Percentiles rank a stretch among this genome's conserved stretches.
Conservation (phyloP, 2,329 filamentous ascomycete genomes). For the Exutisphaerella laricina region DNA sequence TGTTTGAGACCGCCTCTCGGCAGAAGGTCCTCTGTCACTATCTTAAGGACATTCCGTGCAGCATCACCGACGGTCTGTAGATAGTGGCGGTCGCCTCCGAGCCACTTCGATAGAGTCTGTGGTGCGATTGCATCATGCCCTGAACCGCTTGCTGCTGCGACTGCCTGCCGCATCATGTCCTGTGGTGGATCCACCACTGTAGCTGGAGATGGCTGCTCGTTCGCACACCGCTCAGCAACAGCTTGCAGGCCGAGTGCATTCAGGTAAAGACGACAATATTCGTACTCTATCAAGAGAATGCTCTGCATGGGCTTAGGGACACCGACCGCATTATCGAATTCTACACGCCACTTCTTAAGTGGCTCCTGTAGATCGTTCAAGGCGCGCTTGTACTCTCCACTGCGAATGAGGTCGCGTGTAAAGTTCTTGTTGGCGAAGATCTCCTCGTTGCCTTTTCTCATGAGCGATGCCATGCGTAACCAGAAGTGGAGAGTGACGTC, state of each 20-base stretch:
- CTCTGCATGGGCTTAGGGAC: constrained; percentile 58
- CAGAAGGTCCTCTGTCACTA: constrained; percentile 69
- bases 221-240: constrained; percentile 87
- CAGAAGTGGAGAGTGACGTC: constrained; percentile 72
- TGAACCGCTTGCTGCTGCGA: constrained; percentile 30
- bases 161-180: constrained; percentile 29
- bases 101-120: constrained; percentile 44
- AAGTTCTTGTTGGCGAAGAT: constrained; percentile 83
- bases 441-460: constrained; percentile 83
- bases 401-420: constrained; percentile 83
- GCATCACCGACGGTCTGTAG: constrained; percentile 69
- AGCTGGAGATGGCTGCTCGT: constrained; percentile 51
- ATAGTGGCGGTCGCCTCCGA: constrained; percentile 56
- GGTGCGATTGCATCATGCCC: constrained; percentile 43
- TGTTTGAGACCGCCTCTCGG: constrained; percentile 74
- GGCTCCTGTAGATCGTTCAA: constrained; percentile 77
- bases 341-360: constrained; percentile 69
- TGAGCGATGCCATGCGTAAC: constrained; percentile 86
- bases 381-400: constrained; percentile 72
- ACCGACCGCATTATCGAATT: constrained; percentile 63
- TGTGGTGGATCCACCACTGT: constrained; percentile 26
- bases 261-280: constrained; percentile 90
- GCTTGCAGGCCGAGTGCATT: constrained; percentile 93
- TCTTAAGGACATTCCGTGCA: constrained; percentile 67
- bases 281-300: constrained; percentile 88